Base-by-base conservation (phyloP, 1,139 yeast species). In the Blastobotrys malaysiensis region DNA sequence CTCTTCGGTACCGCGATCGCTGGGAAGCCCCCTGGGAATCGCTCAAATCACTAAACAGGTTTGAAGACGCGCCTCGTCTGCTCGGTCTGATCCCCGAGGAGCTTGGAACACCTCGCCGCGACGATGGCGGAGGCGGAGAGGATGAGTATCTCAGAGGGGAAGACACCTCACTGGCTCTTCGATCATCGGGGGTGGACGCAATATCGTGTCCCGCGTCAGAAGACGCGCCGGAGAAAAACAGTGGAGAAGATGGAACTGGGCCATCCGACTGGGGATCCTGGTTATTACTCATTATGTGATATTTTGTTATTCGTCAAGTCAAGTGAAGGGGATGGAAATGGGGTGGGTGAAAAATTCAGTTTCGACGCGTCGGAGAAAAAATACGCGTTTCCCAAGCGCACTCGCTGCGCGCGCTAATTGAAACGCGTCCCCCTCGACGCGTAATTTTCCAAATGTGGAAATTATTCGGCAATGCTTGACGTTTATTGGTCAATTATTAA, bases 171-270 rank as follows among this genome's bases (percentile, higher is more conserved):
- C 39, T 31, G 46, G 27, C 24, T 16, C 46, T 45, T 20, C 24
- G 22, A 21, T 45, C 27, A 45, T 20, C 27, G 24, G 46, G 46
- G 24, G 46, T 45, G n/a, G 46, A 45, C 27, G 24, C 24, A 18
- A 43, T 45, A 11, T 21, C 27, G 46, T 13, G 39, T 31, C 39
- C 39, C 7, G 39, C 39, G 39, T 31, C 39, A 1, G 44, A 11
- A 14, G 73, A 76, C 9, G 82, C 77, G 26, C 82, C 78, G 20
- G 81, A 80, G 65, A 83, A 78, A 65, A 84, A 83, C 57, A 84
- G 75, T 31, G 89, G 89, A 21, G 89, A 84, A 11, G 88, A 82
- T 7, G 39, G 39, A 31, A 31, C 39, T 13, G 85, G 48, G 11
- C 52, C 54, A 18, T 52, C 56, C n/a, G 20, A 11, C 20, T 20